Conservation (phyloP, 176 grass and related monocot species). For the Thinopyrum elongatum region DNA sequence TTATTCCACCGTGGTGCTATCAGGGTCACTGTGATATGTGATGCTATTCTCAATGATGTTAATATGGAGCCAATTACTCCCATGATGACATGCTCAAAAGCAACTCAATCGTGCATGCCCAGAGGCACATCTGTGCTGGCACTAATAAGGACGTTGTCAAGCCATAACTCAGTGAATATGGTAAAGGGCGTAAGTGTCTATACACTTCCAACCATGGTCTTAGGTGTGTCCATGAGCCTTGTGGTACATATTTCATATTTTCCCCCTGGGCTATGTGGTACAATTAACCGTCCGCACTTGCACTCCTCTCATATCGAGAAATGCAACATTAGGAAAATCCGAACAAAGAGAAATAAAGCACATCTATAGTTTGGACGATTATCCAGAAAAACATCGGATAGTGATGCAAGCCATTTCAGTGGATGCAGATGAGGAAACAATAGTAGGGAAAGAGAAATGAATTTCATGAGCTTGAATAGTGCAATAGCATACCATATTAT, state of each 20-base stretch:
- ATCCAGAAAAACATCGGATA: background rate
- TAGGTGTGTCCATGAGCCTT: background rate
- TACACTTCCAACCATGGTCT: background rate
- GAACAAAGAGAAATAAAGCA: background rate
- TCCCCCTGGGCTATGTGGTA: background rate
- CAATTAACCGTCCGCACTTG: background rate
- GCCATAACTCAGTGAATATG: background rate
- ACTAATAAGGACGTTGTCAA: background rate
- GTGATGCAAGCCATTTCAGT: background rate
- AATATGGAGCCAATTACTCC: background rate
- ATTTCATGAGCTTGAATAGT: background rate
- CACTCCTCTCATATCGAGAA: background rate
- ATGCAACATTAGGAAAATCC: background rate
- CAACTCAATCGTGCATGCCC: background rate
- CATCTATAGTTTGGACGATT: background rate
- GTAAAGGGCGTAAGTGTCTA: background rate
- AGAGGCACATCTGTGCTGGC: background rate
- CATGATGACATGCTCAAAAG: background rate
- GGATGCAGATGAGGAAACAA: background rate
- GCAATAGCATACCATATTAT: constrained; percentile 3
- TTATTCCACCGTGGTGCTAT: background rate
- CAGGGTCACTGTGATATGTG: background rate
- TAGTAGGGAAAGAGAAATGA: background rate
- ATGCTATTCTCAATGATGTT: background rate
- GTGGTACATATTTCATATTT: background rate